A percentile compares a stretch with the other conserved stretches of the same genome.
phyloP scores from a whole-genome alignment of 305 asterid genomes.

The Fraxinus baroniana region DNA sequence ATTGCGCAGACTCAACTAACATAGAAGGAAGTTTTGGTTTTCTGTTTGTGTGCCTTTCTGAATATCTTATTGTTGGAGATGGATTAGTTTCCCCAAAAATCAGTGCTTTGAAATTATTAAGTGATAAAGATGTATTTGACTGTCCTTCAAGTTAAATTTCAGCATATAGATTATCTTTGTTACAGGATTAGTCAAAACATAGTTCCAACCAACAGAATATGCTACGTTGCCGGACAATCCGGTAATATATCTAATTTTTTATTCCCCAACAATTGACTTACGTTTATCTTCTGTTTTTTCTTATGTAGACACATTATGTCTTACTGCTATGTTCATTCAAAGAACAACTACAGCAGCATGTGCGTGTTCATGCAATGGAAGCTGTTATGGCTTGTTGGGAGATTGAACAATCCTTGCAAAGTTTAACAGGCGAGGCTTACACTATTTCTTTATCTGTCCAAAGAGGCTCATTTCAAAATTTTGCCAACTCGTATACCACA shows the following conservation, averaged over 20 bases:
- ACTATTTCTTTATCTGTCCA: not conserved
- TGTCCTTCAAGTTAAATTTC: constrained; percentile 2
- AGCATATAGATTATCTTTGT: not conserved
- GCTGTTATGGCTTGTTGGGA: constrained; percentile 77
- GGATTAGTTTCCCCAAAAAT: not conserved
- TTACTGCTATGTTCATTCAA: constrained; percentile 57
- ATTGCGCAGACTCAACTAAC: not conserved
- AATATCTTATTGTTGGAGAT: not conserved
- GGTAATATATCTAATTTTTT: not conserved
- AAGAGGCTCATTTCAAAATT: not conserved
- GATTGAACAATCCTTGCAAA: constrained; percentile 60
- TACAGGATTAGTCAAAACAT: not conserved
- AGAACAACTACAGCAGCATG: constrained; percentile 64
- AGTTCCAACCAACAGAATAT: not conserved
- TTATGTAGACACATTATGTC: constrained; percentile 51
- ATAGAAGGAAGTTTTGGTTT: not conserved
- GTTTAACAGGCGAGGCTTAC: constrained; percentile 46
- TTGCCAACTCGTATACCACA: not conserved
- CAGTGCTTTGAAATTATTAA: not conserved
- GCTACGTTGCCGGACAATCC: not conserved
- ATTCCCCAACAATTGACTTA: constrained; percentile 2
- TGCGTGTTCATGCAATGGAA: constrained; percentile 68
- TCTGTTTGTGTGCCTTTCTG: not conserved
- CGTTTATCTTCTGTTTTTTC: not conserved
- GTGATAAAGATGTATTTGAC: not conserved